Percentiles rank a stretch among this genome's conserved stretches.
Conservation (phyloP, 1,284 basidiomycete genomes). For the Ustilago vetiveriae region DNA sequence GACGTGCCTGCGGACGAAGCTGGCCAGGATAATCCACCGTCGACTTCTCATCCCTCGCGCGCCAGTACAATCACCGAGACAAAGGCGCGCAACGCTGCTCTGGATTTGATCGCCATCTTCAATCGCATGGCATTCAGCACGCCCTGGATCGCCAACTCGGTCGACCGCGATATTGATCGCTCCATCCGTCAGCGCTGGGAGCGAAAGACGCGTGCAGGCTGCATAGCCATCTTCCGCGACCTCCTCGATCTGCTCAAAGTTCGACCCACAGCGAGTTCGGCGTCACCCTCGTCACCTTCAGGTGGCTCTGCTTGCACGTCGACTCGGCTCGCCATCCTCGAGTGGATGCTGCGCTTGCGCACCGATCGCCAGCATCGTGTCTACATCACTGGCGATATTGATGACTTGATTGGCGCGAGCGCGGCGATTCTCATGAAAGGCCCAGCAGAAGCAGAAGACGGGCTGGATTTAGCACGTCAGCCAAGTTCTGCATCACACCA, state of each 20-base stretch:
- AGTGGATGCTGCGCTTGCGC: conserved; percentile 87
- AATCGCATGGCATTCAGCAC: conserved; percentile 63
- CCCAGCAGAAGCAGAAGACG: conserved; percentile 19
- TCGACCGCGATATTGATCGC: conserved; percentile 34
- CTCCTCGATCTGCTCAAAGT: conserved; percentile 54
- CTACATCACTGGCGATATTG: conserved; percentile 73
- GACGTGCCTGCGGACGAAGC: conserved; percentile 5
- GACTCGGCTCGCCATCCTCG: conserved; percentile 78
- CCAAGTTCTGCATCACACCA: conserved; percentile 47
- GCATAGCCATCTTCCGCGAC: conserved; percentile 60
- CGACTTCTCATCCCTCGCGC: conserved; percentile 8
- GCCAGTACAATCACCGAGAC: conserved; percentile 11
- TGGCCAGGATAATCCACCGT: conserved; percentile 9
- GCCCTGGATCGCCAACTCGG: conserved; percentile 52
- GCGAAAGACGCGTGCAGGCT: conserved; percentile 48
- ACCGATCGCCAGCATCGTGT: conserved; percentile 90
- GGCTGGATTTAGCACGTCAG: conserved; percentile 47
- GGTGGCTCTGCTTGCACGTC: conserved; percentile 18
- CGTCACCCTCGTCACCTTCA: conserved; percentile 7
- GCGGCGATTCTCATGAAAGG: conserved; percentile 36
- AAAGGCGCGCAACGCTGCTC: conserved; percentile 50
- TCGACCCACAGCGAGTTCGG: conserved; percentile 1
- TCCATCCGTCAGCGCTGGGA: conserved; percentile 40
- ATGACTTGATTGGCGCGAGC: conserved; percentile 66
- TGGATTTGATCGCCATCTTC: conserved; percentile 63